These are phyloP conservation scores for Phytomonas francai DNA, from an alignment of 208 protist species.

Conservation along the genomic window DNA sequence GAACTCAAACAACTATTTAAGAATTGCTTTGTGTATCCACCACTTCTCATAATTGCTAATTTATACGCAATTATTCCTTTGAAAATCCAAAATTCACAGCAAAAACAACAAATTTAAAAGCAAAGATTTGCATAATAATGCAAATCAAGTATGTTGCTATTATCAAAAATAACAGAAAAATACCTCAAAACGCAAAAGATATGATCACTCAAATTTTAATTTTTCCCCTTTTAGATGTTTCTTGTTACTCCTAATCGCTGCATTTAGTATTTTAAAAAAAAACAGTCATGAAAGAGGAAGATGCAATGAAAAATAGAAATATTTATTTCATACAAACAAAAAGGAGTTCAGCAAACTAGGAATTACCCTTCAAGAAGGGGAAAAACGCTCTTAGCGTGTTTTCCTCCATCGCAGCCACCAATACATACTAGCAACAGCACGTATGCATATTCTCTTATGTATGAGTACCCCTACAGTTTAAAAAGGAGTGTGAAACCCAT, in stretches of 20 bases:
- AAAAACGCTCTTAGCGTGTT: not conserved
- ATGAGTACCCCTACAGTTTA: not conserved
- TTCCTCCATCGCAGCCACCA: not conserved
- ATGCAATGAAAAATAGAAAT: not conserved
- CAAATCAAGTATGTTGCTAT: not conserved
- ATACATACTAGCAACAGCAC: not conserved
- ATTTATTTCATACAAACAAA: not conserved
- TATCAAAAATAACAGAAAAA: not conserved
- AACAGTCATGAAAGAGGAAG: not conserved
- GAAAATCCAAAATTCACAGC: not conserved
- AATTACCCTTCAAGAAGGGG: not conserved
- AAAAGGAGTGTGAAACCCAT: not conserved
- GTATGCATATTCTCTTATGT: not conserved
- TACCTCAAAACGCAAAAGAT: not conserved
- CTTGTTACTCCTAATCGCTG: constrained; percentile 3
- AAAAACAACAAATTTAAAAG: not conserved
- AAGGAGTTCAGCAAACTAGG: not conserved
- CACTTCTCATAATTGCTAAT: not conserved
- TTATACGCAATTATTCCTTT: not conserved
- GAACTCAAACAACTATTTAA: not conserved
- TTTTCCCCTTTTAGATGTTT: not conserved
- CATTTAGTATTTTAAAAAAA: not conserved
- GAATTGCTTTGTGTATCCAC: not conserved
- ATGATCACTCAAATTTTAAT: not conserved
- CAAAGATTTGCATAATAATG: not conserved